Conservation (phyloP, 441 rosid species). For the Gossypium gossypioides region DNA sequence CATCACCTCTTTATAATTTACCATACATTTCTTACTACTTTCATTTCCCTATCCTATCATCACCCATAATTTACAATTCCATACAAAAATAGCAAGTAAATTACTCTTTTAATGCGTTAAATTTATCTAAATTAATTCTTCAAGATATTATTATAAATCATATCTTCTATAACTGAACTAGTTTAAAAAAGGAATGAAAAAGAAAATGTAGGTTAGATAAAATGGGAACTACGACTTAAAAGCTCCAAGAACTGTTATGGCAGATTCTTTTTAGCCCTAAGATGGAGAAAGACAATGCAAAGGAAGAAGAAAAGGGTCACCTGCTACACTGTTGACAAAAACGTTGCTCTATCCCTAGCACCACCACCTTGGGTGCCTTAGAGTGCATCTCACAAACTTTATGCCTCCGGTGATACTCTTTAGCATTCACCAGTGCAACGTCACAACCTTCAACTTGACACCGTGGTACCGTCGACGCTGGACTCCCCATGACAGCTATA, state of each 20-base stretch:
- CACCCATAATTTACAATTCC: neutral
- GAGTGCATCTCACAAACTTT: slow-evolving; percentile 73
- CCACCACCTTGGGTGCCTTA: slow-evolving; percentile 58
- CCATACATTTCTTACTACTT: neutral
- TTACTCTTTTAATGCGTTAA: too few relatives aligned
- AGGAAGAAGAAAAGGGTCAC: slow-evolving; percentile 18
- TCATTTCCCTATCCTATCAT: neutral
- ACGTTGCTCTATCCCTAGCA: slow-evolving; percentile 57
- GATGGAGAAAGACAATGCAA: neutral
- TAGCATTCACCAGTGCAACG: slow-evolving; percentile 45
- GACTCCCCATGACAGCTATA: neutral
- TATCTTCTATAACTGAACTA: too few relatives aligned
- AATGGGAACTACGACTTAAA: too few relatives aligned
- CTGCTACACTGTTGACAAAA: slow-evolving; percentile 93
- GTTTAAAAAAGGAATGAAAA: too few relatives aligned
- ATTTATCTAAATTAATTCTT: too few relatives aligned
- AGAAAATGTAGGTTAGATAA: too few relatives aligned
- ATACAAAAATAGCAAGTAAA: neutral
- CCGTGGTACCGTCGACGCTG: slow-evolving; percentile 31
- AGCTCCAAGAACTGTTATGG: too few relatives aligned
- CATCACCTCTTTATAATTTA: neutral
- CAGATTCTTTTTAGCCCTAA: too few relatives aligned
- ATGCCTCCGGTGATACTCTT: slow-evolving; percentile 69
- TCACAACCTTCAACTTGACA: slow-evolving; percentile 79
- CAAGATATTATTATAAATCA: too few relatives aligned